These are phyloP conservation scores for Tricholoma bakamatsutake DNA, from an alignment of 768 basidiomycete genomes.

Conservation along the genomic window DNA sequence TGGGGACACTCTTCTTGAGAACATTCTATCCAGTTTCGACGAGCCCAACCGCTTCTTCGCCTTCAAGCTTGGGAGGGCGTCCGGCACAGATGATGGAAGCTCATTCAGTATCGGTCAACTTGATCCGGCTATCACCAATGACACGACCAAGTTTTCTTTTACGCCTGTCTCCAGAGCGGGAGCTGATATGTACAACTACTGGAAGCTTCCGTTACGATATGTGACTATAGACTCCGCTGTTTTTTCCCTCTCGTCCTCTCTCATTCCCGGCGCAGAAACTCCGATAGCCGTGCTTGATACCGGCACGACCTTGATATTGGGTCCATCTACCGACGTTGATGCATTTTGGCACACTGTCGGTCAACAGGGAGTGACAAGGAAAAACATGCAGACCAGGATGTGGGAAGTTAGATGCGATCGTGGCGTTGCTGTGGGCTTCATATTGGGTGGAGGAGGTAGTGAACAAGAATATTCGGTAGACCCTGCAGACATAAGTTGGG, in stretches of 20 bases:
- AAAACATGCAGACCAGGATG: conserved; percentile 26
- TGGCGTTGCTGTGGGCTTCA: conserved; percentile 39
- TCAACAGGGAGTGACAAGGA: conserved; percentile 27
- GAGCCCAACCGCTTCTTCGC: conserved; percentile 43
- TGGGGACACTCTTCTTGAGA: conserved; percentile 43
- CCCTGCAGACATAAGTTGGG: conserved; percentile 49
- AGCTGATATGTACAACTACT: conserved; percentile 41
- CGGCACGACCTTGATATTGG: conserved; percentile 52
- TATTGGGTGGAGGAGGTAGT: conserved; percentile 32
- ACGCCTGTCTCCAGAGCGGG: conserved; percentile 34
- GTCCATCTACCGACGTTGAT: conserved; percentile 45
- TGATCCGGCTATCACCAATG: conserved; percentile 31
- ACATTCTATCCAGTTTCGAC: conserved; percentile 36
- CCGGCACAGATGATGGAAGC: conserved; percentile 22
- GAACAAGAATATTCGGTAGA: conserved; percentile 33
- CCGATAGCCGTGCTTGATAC: conserved; percentile 60
- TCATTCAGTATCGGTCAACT: conserved; percentile 49
- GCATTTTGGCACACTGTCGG: conserved; percentile 47
- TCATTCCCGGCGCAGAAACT: conserved; percentile 31
- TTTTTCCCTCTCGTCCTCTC: conserved; percentile 39
- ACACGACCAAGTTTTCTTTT: conserved; percentile 26
- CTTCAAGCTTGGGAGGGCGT: conserved; percentile 38
- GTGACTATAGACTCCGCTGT: conserved; percentile 38
- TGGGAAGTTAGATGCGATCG: conserved; percentile 50
- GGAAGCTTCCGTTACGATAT: conserved; percentile 46